Base-by-base conservation (phyloP, 495 filamentous ascomycete species). In the Penicillium malachiteum region DNA sequence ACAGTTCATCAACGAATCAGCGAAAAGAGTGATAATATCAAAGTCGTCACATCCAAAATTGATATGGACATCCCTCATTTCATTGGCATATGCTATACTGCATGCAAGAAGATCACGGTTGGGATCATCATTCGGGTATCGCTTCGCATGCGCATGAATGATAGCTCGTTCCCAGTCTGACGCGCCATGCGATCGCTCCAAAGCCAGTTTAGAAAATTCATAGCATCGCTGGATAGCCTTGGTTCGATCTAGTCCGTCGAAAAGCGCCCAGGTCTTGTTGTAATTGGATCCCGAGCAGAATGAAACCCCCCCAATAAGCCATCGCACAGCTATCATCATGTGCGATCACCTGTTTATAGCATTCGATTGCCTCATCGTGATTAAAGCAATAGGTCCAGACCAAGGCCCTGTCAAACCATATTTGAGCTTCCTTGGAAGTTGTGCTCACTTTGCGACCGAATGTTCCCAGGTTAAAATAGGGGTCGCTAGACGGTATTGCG, bases 181-280 rank as follows among this genome's bases (percentile, higher is more conserved):
- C 18, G 63, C 66, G 14, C 50, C 42, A 1, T 6, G 6, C 5
- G 70, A 64, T 38, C 73, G 59, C 17, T 65, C 63, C 30, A 62
- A 59, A 0, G 84, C 85, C 33, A 74, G 59, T 10, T 61, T 40
- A 1, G 75, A 68, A 0, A 81, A 81, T 1, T 51, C 21, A 48
- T 78, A 70, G 4, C 81, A 78, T 34, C 73, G 66, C 2, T 63
- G 64, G 17, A 85, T 69, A 0, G 71, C 81, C 0, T 48, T 48
- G 5, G 70, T 59, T 3, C 83, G 65, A 43, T 90, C 86, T 12
- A 69, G 54, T 8, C 72, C 68, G 50, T 88, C 87, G 54, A 88
- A 89, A 16, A 80, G 65, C 4, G 81, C 72, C 87, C 86, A 90
- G 0, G 86, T 83, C 63, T 89, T 90, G 60, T 90, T 89, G 68